Conservation (phyloP, 352 stramenopile species). For the Thalassiosira oceanica region DNA sequence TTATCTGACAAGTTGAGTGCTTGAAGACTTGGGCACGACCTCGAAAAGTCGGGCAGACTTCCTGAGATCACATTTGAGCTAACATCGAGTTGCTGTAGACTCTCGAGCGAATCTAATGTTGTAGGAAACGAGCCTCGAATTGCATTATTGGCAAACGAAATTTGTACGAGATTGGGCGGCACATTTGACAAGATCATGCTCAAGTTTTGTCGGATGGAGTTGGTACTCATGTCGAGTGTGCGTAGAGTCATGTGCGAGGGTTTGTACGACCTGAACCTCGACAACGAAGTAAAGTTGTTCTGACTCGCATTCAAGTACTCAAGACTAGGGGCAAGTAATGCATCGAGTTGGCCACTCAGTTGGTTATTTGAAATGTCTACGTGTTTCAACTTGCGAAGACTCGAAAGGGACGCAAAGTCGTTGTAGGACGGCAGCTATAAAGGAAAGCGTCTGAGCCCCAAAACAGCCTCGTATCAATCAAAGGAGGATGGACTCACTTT, state of each 20-base stretch:
- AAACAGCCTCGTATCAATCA: no score
- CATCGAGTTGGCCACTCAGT: constrained; percentile 11
- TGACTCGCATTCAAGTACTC: constrained; percentile 10
- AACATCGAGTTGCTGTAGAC: neutral
- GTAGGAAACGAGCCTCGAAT: neutral
- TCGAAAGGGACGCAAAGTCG: neutral
- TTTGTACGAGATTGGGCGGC: neutral
- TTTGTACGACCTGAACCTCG: neutral
- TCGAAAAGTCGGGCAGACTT: constrained; percentile 2
- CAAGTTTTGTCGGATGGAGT: neutral
- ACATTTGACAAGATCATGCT: neutral
- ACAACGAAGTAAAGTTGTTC: constrained; percentile 16
- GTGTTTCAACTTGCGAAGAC: constrained; percentile 1
- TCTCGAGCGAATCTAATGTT: neutral
- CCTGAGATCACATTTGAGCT: constrained; percentile 5
- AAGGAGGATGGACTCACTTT: no score
- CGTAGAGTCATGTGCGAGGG: neutral
- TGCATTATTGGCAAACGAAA: neutral
- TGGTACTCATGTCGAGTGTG: neutral
- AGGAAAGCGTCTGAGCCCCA: no score
- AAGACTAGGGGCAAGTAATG: neutral
- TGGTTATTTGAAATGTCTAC: constrained; percentile 18
- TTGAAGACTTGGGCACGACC: neutral
- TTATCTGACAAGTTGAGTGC: no score
- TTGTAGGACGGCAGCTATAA: no score